phyloP scores from a whole-genome alignment of 1,284 basidiomycete species.

The Fomitopsis schrenkii region DNA sequence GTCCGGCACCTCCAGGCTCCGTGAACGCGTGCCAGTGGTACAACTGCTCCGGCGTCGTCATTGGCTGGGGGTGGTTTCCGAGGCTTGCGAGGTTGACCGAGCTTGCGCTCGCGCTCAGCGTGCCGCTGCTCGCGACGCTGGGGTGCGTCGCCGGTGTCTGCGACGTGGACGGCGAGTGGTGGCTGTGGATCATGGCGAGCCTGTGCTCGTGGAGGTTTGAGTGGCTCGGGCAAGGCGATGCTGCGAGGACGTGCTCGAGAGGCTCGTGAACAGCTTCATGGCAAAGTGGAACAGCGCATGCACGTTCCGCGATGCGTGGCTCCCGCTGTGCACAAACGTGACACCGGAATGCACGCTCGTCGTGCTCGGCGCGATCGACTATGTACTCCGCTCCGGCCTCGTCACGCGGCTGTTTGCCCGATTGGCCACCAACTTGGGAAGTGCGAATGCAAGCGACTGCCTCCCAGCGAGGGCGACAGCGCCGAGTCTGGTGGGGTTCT shows the following conservation, averaged over 20 bases:
- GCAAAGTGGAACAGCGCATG: slow-evolving; percentile 53
- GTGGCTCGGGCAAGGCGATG: slow-evolving; percentile 33
- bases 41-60: slow-evolving; percentile 38
- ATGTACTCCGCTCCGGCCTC: slow-evolving; percentile 40
- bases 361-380: slow-evolving; percentile 11
- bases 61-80: slow-evolving; percentile 21
- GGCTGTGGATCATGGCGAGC: no score
- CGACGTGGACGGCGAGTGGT: neutral
- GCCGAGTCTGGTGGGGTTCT: slow-evolving; percentile 19
- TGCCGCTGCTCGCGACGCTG: slow-evolving; percentile 20
- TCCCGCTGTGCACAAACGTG: no score
- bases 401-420: slow-evolving; percentile 41
- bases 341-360: no score
- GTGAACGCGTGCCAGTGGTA: slow-evolving; percentile 62
- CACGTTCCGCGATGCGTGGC: no score
- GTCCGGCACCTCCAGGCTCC: slow-evolving; percentile 80
- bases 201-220: slow-evolving; percentile 24
- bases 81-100: slow-evolving; percentile 14
- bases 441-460: slow-evolving; percentile 26
- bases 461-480: slow-evolving; percentile 6
- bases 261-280: slow-evolving; percentile 57
- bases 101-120: slow-evolving; percentile 14
- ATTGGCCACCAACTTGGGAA: no score
- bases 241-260: slow-evolving; percentile 30
- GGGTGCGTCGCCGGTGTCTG: slow-evolving; percentile 5